Evolutionary conservation across 805 yeast species (phyloP).

Genomic region (Spathaspora arborariae): DNA sequence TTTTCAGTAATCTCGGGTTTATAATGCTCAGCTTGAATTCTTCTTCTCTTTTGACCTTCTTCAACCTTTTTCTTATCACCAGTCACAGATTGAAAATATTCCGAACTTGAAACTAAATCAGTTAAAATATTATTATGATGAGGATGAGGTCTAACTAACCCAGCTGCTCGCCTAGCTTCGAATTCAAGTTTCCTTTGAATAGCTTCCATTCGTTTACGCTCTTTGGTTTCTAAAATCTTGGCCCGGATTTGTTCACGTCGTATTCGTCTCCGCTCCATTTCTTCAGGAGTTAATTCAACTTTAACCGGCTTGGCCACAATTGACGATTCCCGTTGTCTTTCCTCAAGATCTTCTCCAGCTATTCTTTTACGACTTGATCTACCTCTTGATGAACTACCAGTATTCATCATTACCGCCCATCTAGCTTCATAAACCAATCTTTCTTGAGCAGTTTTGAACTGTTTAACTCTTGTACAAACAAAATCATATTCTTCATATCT

Average conservation of each 20-base stretch:
- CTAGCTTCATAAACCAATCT: constrained; percentile 36
- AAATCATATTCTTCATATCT: constrained; percentile 21
- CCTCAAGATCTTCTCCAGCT: constrained; percentile 14
- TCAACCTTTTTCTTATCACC: constrained; percentile 32
- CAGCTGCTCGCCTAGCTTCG: constrained; percentile 7
- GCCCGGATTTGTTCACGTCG: neutral
- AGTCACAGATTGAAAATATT: constrained; percentile 38
- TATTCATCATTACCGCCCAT: constrained; percentile 28
- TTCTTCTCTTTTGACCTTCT: constrained; percentile 30
- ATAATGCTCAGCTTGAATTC: constrained; percentile 24
- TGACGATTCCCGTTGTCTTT: constrained; percentile 9
- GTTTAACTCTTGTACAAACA: constrained; percentile 23
- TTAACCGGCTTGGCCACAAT: neutral
- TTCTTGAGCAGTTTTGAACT: constrained; percentile 26
- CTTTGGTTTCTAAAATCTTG: neutral
- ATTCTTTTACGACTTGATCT: constrained; percentile 10
- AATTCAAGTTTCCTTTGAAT: constrained; percentile 1
- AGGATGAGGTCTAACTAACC: neutral
- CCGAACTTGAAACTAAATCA: constrained; percentile 21
- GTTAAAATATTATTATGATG: neutral
- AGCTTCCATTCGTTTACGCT: constrained; percentile 5
- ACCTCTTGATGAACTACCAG: constrained; percentile 6
- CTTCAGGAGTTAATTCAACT: constrained; percentile 13
- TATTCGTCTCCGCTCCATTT: constrained; percentile 8
- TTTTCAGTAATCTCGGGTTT: constrained; percentile 20